Base-by-base conservation (phyloP, 208 protist species). In the Leishmania guyanensis region DNA sequence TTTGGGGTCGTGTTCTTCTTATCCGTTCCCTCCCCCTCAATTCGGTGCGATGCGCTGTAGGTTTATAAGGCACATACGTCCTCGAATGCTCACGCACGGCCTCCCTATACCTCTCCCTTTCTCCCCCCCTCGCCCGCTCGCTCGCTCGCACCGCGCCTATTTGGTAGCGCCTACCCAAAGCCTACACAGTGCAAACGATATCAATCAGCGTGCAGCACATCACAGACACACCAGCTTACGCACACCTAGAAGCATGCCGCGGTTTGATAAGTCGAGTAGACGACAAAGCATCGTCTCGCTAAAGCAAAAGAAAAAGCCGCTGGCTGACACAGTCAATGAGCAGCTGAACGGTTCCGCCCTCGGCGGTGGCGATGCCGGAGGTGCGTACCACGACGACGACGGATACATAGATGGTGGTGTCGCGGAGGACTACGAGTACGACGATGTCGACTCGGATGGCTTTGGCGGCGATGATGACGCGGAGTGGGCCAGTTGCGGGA, bases 321-420 rank as follows among this genome's bases (percentile, higher is more conserved):
- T 93, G 39, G 87, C 92, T 8, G 91, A 97, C 22, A 78, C 90
- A 16, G 84, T 95, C 56, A 94, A 94, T 81, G 93, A 93, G 56
- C 87, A 94, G 73, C 80, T 97, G 83, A 86, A 69, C 26, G 26
- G 46, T 2, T 64, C 54, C 43, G 65, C 73, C 0, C 26, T 66
- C 56, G 76, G 71, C 33, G 46, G 69, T 74, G 62, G 81, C 8
- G 66, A 39, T 39, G 51, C 56, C 64, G 80, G 68, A 17, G 53
- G 77, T 70, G 75, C 72, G 51, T 66, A 87, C 60, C 80, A 85
- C 17, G 70, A 66, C 26, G 83, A 84, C 33, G 36, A 72, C 50
- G 51, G 66, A 12, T 77, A 89, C 33, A 68, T 60, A 5, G 80
- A 81, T 9, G 77, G 79, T n/a, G 86, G 80, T 5, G 81, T 82